Conservation (phyloP, 306 rosid species). For the Elaeagnus macrophylla region DNA sequence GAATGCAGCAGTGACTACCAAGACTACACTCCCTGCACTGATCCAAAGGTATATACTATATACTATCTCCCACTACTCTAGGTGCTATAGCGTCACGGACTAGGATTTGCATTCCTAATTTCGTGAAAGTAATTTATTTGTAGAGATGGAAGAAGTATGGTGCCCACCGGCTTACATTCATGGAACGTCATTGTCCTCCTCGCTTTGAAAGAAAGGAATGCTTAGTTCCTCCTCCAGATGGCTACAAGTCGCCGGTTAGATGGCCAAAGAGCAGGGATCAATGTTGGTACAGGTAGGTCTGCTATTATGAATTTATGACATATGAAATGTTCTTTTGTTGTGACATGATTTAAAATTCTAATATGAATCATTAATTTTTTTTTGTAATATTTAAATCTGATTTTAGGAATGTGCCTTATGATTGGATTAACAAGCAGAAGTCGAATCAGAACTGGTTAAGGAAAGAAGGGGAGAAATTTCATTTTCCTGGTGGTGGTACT, state of each 20-base stretch:
- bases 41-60: slow-evolving; percentile 72
- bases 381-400: slow-evolving; percentile 5
- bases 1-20: slow-evolving; percentile 68
- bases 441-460: slow-evolving; percentile 92
- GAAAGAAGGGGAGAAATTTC: slow-evolving; percentile 94
- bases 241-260: slow-evolving; percentile 82
- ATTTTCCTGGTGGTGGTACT: slow-evolving; percentile 98
- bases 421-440: slow-evolving; percentile 93
- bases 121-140: slow-evolving; percentile 19
- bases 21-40: slow-evolving; percentile 97
- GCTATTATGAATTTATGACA: too few species aligned
- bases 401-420: slow-evolving; percentile 93
- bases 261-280: slow-evolving; percentile 95
- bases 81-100: slow-evolving; percentile 1
- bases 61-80: slow-evolving; percentile 11
- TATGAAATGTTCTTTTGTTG: too few species aligned
- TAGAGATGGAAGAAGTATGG: slow-evolving; percentile 96
- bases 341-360: too few species aligned
- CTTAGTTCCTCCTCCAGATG: slow-evolving; percentile 87
- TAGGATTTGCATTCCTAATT: slow-evolving; percentile 3
- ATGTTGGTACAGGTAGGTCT: slow-evolving; percentile 89
- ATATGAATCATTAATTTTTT: slow-evolving; percentile 3
- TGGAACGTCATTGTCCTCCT: slow-evolving; percentile 98
- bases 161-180: slow-evolving; percentile 58
- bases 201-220: slow-evolving; percentile 75